These are phyloP conservation scores for Backusella liffmaniae DNA, from an alignment of 192 early-diverging fungal species.

Conservation along the genomic window DNA sequence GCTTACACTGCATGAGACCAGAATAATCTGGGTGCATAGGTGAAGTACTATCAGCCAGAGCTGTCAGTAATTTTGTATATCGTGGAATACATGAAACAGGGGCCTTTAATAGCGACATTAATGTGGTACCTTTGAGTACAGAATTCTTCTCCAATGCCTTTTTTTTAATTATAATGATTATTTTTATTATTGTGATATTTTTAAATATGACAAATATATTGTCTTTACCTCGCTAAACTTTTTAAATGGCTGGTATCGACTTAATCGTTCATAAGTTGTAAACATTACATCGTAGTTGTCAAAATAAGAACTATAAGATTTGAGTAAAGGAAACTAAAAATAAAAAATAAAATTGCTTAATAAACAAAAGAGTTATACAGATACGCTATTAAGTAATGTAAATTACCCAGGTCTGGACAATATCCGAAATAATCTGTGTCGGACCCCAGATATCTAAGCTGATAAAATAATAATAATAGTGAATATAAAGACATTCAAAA, in stretches of 20 bases:
- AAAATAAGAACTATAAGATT: conserved; percentile 23
- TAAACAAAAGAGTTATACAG: background rate
- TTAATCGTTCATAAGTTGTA: conserved; percentile 29
- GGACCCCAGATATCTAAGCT: conserved; percentile 39
- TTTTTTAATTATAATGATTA: background rate
- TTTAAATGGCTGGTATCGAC: conserved; percentile 26
- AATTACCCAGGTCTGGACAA: conserved; percentile 31
- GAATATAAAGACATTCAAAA: background rate
- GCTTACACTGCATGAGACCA: conserved; percentile 20
- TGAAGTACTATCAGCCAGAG: conserved; percentile 19
- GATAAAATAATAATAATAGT: background rate
- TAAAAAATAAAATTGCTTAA: background rate
- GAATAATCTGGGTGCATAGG: conserved; percentile 36
- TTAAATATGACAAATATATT: background rate
- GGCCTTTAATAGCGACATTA: conserved; percentile 24
- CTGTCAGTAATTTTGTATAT: conserved; percentile 16
- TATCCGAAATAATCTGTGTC: conserved; percentile 38
- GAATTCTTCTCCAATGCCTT: conserved; percentile 25
- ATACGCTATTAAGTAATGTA: background rate
- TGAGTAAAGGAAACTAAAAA: conserved; percentile 11
- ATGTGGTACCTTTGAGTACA: conserved; percentile 8
- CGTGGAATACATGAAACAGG: conserved; percentile 19
- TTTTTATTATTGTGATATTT: background rate
- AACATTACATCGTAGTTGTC: conserved; percentile 22
- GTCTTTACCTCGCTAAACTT: conserved; percentile 34